Evolutionary conservation across 2,329 filamentous ascomycete species (phyloP).

Genomic region (Apiospora phragmitis): DNA sequence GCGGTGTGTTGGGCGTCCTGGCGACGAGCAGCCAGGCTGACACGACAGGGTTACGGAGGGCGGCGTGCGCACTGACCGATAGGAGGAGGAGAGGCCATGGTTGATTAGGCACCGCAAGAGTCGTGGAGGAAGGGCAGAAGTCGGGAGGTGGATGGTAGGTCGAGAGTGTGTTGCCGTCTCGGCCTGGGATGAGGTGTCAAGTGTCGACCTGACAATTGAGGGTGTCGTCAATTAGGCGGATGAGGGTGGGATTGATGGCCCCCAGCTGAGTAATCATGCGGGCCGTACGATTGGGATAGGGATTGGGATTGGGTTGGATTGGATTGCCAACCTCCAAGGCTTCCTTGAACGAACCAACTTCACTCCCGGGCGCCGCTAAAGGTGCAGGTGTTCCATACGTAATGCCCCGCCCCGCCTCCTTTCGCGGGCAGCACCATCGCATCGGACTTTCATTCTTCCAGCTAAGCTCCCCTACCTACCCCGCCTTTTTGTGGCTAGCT

Average conservation of each 20-base stretch:
- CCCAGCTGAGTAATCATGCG: slow-evolving; percentile 5
- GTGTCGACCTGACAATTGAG: slow-evolving; percentile 1
- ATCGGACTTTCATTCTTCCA: neutral
- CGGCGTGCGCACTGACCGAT: slow-evolving; percentile 47
- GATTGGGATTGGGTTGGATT: neutral
- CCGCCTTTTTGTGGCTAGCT: neutral
- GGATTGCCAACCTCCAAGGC: neutral
- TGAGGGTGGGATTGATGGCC: neutral
- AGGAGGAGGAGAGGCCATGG: slow-evolving; percentile 53
- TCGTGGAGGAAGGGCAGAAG: neutral
- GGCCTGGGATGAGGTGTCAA: slow-evolving; percentile 5
- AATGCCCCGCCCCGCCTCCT: slow-evolving; percentile 4
- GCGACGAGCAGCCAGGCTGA: neutral
- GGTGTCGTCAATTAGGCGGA: slow-evolving; percentile 3
- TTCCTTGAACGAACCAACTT: neutral
- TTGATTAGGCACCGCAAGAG: slow-evolving; percentile 18
- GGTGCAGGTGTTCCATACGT: neutral
- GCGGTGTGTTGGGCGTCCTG: neutral
- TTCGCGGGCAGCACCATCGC: neutral
- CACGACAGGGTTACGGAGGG: neutral
- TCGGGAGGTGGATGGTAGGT: neutral
- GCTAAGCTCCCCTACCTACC: neutral
- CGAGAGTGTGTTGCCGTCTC: neutral
- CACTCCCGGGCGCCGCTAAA: neutral
- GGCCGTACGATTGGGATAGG: neutral